Base-by-base conservation (phyloP, 257 asterid species). In the Salvia miltiorrhiza region DNA sequence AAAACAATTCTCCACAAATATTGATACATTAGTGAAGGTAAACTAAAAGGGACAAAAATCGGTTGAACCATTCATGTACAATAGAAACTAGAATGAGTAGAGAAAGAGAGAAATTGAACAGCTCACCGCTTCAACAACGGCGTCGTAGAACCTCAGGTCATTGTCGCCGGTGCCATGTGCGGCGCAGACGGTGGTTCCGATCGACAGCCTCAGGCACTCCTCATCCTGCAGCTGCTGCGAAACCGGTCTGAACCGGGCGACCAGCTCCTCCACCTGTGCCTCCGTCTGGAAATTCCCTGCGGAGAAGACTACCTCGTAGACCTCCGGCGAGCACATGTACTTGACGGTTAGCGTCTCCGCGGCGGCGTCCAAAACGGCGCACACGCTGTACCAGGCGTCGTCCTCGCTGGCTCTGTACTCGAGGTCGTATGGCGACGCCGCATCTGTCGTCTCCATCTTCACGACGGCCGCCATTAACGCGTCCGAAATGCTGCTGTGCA, bases 321-420 rank as follows among this genome's bases (percentile, higher is more conserved):
- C 59, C 17, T 3, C 43, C 17, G 82, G 74, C 45, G 63, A 7
- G 35, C 81, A 80, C 44, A 6, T 4, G 69, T 61, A 78, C n/a
- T 69, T 73, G 41, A 85, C 71, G 17, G 70, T 65, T 58, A 85
- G 69, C 1, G 60, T 75, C 21, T 72, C 33, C n/a, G 71, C 70
- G 16, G 4, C 68, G 13, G 53, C 58, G 72, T 72, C 68, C 5
- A 74, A 2, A 9, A 48, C 49, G 23, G 73, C 72, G 6, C 12
- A 40, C 1, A 72, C 86, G 6, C 73, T 78, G 69, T 85, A 85
- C 90, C 90, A 85, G 52, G 88, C 85, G 45, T 80, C 88, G 70
- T 85, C 88, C 21, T 74, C 86, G 4, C 11, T 33, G 28, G 70
- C 59, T 32, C 79, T 66, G 86, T 67, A 85, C 81, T 85, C 90